phyloP scores from a whole-genome alignment of 129 eudicot genomes.

The Chrysanthemum seticuspe region DNA sequence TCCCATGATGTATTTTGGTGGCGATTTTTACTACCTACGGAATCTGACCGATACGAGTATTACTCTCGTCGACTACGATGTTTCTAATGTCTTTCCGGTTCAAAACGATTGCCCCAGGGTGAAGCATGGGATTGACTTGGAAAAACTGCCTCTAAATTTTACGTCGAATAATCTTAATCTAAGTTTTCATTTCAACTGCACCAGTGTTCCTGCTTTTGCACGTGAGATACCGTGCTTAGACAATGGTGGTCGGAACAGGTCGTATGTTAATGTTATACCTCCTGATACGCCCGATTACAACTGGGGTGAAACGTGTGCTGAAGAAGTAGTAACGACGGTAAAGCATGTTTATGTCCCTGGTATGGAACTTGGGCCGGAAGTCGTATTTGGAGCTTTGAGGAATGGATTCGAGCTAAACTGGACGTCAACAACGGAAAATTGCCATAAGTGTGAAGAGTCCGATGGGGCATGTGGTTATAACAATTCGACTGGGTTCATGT shows the following conservation, averaged over 20 bases:
- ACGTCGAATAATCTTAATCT: not conserved
- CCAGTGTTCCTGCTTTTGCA: not conserved
- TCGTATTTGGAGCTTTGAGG: not conserved
- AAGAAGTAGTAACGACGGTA: not conserved
- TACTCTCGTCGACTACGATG: slow-evolving; percentile 17
- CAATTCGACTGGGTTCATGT: not conserved
- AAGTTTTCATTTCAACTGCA: slow-evolving; percentile 40
- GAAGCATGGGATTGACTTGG: slow-evolving; percentile 15
- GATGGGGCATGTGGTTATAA: slow-evolving; percentile 15
- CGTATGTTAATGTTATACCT: not conserved
- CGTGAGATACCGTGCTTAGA: slow-evolving; percentile 9
- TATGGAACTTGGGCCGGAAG: too few species aligned
- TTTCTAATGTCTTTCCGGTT: not conserved
- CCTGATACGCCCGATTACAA: not conserved
- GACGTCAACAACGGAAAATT: not conserved
- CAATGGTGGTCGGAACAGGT: not conserved
- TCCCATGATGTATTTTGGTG: not conserved
- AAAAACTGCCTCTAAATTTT: slow-evolving; percentile 19
- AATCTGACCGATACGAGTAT: not conserved
- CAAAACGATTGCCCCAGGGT: slow-evolving; percentile 20
- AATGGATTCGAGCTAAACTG: slow-evolving; percentile 25
- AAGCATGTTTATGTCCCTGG: too few species aligned
- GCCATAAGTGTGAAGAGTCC: slow-evolving; percentile 6
- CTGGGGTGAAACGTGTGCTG: slow-evolving; percentile 22
- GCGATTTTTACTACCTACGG: not conserved